Evolutionary conservation across 2,329 filamentous ascomycete genomes (phyloP), one percentile per base, ranked within the genome.

Genomic region (Botrytis squamosa): DNA sequence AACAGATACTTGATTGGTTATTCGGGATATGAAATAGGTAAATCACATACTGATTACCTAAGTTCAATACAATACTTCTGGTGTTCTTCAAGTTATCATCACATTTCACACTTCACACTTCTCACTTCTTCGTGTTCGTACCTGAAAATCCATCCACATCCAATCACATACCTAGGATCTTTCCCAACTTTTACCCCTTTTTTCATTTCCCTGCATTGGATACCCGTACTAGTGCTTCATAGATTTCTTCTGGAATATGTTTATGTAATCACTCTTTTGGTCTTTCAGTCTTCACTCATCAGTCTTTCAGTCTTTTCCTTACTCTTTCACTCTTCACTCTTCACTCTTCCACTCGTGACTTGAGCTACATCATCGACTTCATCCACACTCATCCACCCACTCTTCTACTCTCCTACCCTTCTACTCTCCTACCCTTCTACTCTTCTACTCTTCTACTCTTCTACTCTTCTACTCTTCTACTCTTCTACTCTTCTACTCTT

Each of bases 121-220:
- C 12, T 42, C 22, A n/a, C 22, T n/a, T n/a, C 46, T 22, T 52
- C 64, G 64, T 67, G 14, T 20, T 67, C 64, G 64, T 67, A 67
- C 44, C 44, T 52, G 64, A 66, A 49, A 49, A 66, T 38, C 64
- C 33, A 20, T 46, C 29, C 5, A 33, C 0, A 12, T 49, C 46
- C 46, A 29, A 65, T 60, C 33, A 36, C 22, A 0, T 20, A 14
- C 20, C 57, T 36, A 9, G 44, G 8, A 46, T 1, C 46, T 4
- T 38, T 40, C 6, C 33, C 59, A 38, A 10, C 59, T 29, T 29
- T 12, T 42, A 18, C n/a, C 62, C 62, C n/a, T 29, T 64, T 64
- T 64, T 64, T 44, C 6, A 14, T 10, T 22, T 22, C 62, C 62
- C 38, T 64, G 38, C 14, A 63, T 33, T 33, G 33, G 33, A 33